Evolutionary conservation across 164 flowering plant species (phyloP).

Genomic region (Piper betle): DNA sequence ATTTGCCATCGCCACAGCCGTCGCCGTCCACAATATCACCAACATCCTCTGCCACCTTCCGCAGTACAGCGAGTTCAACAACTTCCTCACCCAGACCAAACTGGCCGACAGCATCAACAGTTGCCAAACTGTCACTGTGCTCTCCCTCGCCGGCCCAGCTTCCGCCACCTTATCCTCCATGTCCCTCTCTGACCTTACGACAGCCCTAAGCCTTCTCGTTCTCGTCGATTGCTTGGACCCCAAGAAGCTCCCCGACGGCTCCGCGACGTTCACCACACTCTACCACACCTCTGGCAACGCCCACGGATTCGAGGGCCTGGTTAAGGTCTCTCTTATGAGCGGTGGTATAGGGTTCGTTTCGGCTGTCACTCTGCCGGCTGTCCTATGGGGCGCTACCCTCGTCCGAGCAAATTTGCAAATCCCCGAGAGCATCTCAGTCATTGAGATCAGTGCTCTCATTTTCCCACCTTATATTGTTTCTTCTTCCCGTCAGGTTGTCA

Average conservation of each 20-base stretch:
- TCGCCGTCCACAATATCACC: slow-evolving; percentile 53
- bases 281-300: slow-evolving; percentile 44
- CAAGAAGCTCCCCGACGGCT: slow-evolving; percentile 13
- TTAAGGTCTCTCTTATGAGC: too few relatives aligned
- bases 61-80: slow-evolving; percentile 37
- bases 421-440: too few relatives aligned
- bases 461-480: too few relatives aligned
- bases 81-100: slow-evolving; percentile 31
- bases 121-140: slow-evolving; percentile 53
- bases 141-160: slow-evolving; percentile 30
- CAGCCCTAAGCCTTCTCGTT: slow-evolving; percentile 38
- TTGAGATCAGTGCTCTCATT: too few relatives aligned
- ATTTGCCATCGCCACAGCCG: slow-evolving; percentile 10
- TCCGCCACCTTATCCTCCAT: slow-evolving; percentile 8
- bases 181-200: slow-evolving; percentile 15
- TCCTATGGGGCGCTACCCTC: too few relatives aligned
- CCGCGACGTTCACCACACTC: slow-evolving; percentile 36
- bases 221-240: slow-evolving; percentile 60
- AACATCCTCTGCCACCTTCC: slow-evolving; percentile 30
- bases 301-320: slow-evolving; percentile 24
- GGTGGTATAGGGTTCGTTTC: too few relatives aligned
- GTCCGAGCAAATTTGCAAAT: too few relatives aligned
- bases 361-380: too few relatives aligned
- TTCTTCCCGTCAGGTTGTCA: too few relatives aligned
- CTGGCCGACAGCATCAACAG: slow-evolving; percentile 33